These are phyloP conservation scores for Chytriomyces sp. DNA, from an alignment of 192 early-diverging fungal species.

Conservation along the genomic window DNA sequence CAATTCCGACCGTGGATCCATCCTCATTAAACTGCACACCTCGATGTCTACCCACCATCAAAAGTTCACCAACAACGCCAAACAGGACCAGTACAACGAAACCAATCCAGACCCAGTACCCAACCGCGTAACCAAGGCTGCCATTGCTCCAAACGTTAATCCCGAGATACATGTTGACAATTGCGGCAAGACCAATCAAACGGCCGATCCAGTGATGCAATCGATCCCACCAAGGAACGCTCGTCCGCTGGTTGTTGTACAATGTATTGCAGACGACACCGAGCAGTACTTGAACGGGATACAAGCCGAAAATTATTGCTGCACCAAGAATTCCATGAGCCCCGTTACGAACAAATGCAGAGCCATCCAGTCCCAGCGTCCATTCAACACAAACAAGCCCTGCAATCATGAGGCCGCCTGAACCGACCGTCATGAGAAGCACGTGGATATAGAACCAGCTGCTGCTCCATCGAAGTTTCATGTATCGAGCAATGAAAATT, in stretches of 20 bases:
- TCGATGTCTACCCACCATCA: constrained; percentile 7
- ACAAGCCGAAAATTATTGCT: constrained; percentile 29
- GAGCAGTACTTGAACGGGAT: constrained; percentile 46
- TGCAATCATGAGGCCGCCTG: constrained; percentile 12
- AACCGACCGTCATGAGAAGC: constrained; percentile 28
- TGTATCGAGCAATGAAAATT: constrained; percentile 53
- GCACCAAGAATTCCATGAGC: constrained; percentile 40
- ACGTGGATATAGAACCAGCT: constrained; percentile 55
- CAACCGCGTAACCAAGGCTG: no score
- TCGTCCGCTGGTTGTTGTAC: constrained; percentile 30
- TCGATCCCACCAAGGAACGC: constrained; percentile 54
- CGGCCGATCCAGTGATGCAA: constrained; percentile 59
- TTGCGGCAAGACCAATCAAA: constrained; percentile 38
- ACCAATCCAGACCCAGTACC: constrained; percentile 11
- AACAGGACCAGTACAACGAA: not conserved
- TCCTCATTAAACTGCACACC: not conserved
- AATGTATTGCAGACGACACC: constrained; percentile 42
- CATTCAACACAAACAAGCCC: constrained; percentile 27
- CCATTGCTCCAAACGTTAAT: constrained; percentile 34
- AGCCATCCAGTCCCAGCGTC: not conserved
- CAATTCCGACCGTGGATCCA: not conserved
- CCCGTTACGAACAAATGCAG: not conserved
- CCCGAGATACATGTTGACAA: constrained; percentile 50
- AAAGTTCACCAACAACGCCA: not conserved
- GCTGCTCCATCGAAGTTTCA: constrained; percentile 42